Conservation (phyloP, 331 rosid species). For the Telfairia occidentalis region DNA sequence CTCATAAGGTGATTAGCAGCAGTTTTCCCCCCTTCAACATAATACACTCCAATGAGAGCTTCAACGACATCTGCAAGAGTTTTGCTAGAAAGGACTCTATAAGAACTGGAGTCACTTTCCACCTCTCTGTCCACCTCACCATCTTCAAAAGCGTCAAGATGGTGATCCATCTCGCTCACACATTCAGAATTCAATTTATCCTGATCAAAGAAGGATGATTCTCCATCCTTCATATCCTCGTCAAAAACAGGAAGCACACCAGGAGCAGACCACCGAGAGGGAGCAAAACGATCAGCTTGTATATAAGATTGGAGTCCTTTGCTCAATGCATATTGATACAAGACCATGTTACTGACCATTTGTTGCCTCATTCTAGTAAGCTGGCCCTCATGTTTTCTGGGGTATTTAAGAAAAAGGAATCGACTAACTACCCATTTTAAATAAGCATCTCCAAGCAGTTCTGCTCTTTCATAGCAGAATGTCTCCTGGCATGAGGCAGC, state of each 20-base stretch:
- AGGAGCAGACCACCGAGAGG: constrained; percentile 98
- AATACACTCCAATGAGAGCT: constrained; percentile 90
- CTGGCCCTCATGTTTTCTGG: constrained; percentile 98
- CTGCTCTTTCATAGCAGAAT: constrained; percentile 98
- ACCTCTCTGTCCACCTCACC: constrained; percentile 87
- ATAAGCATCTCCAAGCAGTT: constrained; percentile 97
- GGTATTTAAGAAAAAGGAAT: constrained; percentile 86
- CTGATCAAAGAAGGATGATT: constrained; percentile 66
- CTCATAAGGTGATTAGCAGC: constrained; percentile 96
- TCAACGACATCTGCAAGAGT: constrained; percentile 99
- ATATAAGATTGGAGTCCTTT: constrained; percentile 90
- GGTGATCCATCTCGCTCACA: constrained; percentile 15
- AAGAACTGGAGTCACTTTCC: constrained; percentile 87
- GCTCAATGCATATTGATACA: constrained; percentile 72
- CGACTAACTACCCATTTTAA: constrained; percentile 96
- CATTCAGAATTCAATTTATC: constrained; percentile 31
- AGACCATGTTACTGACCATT: constrained; percentile 95
- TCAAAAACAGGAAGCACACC: constrained; percentile 95
- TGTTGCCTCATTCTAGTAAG: constrained; percentile 99
- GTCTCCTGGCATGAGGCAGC: constrained; percentile 99
- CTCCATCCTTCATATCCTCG: constrained; percentile 81
- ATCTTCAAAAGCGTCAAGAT: constrained; percentile 33
- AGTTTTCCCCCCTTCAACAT: constrained; percentile 78
- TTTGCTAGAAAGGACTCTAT: constrained; percentile 95
- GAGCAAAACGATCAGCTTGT: constrained; percentile 98